A percentile compares a stretch with the other conserved stretches of the same genome.
Evolutionary conservation across 2,329 filamentous ascomycete genomes (phyloP).

Genomic region (Penicillium digitatum): DNA sequence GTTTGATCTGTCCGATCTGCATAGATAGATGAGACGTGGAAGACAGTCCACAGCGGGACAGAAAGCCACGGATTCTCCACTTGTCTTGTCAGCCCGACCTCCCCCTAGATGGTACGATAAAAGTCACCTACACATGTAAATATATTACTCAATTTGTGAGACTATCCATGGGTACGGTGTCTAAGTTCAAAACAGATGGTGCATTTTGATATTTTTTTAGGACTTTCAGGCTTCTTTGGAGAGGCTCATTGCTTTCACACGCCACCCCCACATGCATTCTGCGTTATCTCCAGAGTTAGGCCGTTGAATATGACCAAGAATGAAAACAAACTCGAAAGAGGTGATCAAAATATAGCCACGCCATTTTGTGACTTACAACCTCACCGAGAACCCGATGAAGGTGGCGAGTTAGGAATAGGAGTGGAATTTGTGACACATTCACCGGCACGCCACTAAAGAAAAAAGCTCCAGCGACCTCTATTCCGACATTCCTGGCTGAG

Average conservation of each 20-base stretch:
- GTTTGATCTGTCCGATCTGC: neutral
- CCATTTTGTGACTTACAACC: slow-evolving; percentile 47
- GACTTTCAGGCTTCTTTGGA: neutral
- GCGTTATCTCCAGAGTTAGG: neutral
- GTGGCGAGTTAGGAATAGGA: neutral
- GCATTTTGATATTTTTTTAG: neutral
- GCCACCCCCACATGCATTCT: neutral
- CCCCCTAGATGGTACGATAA: neutral
- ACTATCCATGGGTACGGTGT: neutral
- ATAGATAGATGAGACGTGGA: neutral
- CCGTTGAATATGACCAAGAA: neutral
- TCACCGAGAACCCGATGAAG: slow-evolving; percentile 42
- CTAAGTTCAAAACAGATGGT: neutral
- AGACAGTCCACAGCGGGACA: neutral
- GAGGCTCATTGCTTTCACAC: neutral
- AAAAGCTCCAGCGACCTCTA: slow-evolving; percentile 44
- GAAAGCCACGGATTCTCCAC: neutral
- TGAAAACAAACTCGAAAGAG: neutral
- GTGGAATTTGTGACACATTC: slow-evolving; percentile 31
- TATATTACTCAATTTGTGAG: too few species aligned
- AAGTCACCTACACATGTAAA: too few species aligned
- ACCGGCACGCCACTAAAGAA: slow-evolving; percentile 50
- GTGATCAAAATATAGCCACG: slow-evolving; percentile 41
- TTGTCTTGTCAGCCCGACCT: neutral
- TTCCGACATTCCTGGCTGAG: slow-evolving; percentile 38